phyloP scores from a whole-genome alignment of 352 stramenopile genomes.

The Pythium insidiosum region DNA sequence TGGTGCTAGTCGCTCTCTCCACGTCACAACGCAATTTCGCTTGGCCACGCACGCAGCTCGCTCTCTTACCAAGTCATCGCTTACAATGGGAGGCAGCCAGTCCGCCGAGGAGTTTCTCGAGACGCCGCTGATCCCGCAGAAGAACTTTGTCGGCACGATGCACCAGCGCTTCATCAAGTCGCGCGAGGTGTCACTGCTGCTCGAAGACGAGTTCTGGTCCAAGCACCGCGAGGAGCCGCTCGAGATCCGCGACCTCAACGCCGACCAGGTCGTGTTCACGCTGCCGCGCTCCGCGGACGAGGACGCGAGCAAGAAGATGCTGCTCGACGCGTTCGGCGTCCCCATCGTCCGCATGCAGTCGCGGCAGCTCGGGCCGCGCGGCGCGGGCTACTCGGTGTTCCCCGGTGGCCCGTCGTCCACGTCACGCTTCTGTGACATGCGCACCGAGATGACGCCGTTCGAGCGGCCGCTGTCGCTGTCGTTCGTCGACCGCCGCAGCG shows the following conservation, averaged over 20 bases:
- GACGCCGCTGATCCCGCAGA: slow-evolving; percentile 2
- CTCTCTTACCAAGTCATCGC: no score
- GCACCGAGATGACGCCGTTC: slow-evolving; percentile 1
- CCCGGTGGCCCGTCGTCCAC: background rate
- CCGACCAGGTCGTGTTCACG: background rate
- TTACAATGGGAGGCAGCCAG: no score
- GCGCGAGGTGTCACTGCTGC: background rate
- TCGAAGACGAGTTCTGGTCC: slow-evolving; percentile 3
- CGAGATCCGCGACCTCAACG: slow-evolving; percentile 2
- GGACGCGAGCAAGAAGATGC: background rate
- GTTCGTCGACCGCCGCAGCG: background rate
- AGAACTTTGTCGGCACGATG: background rate
- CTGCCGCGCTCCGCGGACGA: background rate
- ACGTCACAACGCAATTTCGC: no score
- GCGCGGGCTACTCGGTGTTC: slow-evolving; percentile 2
- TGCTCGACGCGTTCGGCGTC: slow-evolving; percentile 2
- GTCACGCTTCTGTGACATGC: background rate
- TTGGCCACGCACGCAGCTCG: no score
- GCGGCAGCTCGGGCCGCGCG: background rate
- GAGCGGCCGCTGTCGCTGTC: background rate
- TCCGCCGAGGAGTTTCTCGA: no score
- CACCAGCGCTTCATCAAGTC: background rate
- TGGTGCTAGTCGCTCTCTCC: no score
- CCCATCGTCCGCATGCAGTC: background rate
- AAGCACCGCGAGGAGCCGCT: background rate